These are phyloP conservation scores for Monilinia fructigena DNA, from an alignment of 2,329 filamentous ascomycete genomes.

Conservation along the genomic window DNA sequence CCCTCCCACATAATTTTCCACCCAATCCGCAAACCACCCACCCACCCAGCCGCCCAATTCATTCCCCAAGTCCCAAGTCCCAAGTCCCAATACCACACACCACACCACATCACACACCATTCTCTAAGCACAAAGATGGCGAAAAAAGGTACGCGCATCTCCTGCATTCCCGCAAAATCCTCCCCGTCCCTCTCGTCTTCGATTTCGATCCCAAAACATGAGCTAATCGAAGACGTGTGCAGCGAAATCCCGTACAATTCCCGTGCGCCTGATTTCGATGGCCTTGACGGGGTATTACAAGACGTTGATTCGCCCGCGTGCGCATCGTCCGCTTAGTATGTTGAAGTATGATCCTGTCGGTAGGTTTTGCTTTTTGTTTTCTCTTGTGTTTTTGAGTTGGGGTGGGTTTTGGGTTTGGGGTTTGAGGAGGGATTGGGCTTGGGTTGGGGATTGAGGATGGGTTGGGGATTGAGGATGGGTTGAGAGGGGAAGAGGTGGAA, in stretches of 20 bases:
- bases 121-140: too few relatives aligned
- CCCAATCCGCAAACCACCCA: too few relatives aligned
- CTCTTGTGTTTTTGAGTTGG: background rate
- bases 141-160: too few relatives aligned
- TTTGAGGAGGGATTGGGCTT: background rate
- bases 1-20: too few relatives aligned
- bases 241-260: conserved; percentile 82
- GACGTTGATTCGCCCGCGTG: conserved; percentile 79
- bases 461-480: background rate
- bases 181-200: too few relatives aligned
- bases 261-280: conserved; percentile 95
- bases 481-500: background rate
- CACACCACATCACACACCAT: too few relatives aligned
- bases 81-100: too few relatives aligned
- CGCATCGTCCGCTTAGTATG: conserved; percentile 85
- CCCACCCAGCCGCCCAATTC: too few relatives aligned
- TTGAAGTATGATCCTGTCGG: conserved; percentile 97
- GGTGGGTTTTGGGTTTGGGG: background rate
- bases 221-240: background rate
- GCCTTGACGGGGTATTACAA: conserved; percentile 98
- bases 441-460: background rate
- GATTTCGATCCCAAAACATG: background rate
- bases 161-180: background rate
- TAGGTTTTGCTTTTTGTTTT: conserved; percentile 42
- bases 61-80: too few relatives aligned